Conservation (phyloP, 1,284 basidiomycete species). For the Marasmius tenuissimus region DNA sequence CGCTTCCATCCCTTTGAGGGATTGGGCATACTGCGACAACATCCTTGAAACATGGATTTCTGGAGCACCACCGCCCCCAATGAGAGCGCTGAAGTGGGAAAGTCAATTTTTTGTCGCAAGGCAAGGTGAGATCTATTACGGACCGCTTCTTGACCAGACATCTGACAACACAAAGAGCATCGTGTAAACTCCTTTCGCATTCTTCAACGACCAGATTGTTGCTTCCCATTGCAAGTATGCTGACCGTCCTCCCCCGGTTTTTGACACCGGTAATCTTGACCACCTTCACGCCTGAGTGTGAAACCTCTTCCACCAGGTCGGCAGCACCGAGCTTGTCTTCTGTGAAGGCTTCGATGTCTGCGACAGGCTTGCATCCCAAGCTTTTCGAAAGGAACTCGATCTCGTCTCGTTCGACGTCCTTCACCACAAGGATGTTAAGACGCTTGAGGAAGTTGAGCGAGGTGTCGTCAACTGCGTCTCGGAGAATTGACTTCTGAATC, state of each 20-base stretch:
- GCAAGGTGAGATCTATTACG: conserved; percentile 22
- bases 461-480: conserved; percentile 97
- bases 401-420: conserved; percentile 98
- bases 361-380: conserved; percentile 93
- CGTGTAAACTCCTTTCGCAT: conserved; percentile 95
- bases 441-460: conserved; percentile 99
- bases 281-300: conserved; percentile 85
- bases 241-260: conserved; percentile 94
- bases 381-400: conserved; percentile 98
- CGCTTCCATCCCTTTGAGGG: conserved; percentile 97
- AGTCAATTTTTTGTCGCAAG: conserved; percentile 10
- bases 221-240: conserved; percentile 92
- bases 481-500: conserved; percentile 98
- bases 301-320: conserved; percentile 92
- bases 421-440: conserved; percentile 95
- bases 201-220: conserved; percentile 97
- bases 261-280: conserved; percentile 95
- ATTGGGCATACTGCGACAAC: conserved; percentile 90
- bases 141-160: conserved; percentile 98
- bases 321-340: conserved; percentile 98
- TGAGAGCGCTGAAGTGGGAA: conserved; percentile 70
- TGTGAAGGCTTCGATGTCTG: conserved; percentile 98
- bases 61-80: conserved; percentile 96
- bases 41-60: conserved; percentile 98
- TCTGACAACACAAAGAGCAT: conserved; percentile 96